These are phyloP conservation scores for Xylaria scruposa DNA, from an alignment of 495 filamentous ascomycete genomes.

Conservation along the genomic window DNA sequence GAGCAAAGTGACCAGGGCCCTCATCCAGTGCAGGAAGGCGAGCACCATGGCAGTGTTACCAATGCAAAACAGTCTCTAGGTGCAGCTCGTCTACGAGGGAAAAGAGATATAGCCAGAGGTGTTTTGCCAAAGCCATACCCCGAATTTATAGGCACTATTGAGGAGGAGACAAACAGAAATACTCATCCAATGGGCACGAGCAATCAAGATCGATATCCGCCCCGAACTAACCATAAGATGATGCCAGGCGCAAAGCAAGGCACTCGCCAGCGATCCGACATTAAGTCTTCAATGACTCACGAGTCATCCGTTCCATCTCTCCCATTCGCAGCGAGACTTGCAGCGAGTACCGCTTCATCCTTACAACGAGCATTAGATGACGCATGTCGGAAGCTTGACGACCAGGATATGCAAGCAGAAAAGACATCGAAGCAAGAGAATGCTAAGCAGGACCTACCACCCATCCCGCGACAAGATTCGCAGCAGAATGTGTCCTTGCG, in stretches of 20 bases:
- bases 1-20: conserved; percentile 22
- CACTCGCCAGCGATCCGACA: conserved; percentile 16
- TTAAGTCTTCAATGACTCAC: conserved; percentile 26
- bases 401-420: conserved; percentile 36
- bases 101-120: conserved; percentile 30
- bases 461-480: conserved; percentile 6
- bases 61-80: conserved; percentile 22
- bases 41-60: not conserved
- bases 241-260: not conserved
- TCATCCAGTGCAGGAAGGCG: conserved; percentile 9
- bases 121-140: conserved; percentile 29
- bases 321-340: conserved; percentile 43
- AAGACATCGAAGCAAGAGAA: conserved; percentile 25
- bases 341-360: conserved; percentile 41
- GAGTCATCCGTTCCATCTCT: conserved; percentile 36
- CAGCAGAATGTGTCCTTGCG: conserved; percentile 4
- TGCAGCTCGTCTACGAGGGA: conserved; percentile 30
- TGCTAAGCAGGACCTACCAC: conserved; percentile 18
- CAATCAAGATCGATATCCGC: conserved; percentile 5
- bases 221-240: conserved; percentile 17
- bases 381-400: conserved; percentile 43
- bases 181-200: conserved; percentile 23
- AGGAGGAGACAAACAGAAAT: conserved; percentile 41
- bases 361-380: conserved; percentile 48
- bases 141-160: conserved; percentile 34